These are phyloP conservation scores for Drosera capensis DNA, from an alignment of 148 eudicot species.

Conservation along the genomic window DNA sequence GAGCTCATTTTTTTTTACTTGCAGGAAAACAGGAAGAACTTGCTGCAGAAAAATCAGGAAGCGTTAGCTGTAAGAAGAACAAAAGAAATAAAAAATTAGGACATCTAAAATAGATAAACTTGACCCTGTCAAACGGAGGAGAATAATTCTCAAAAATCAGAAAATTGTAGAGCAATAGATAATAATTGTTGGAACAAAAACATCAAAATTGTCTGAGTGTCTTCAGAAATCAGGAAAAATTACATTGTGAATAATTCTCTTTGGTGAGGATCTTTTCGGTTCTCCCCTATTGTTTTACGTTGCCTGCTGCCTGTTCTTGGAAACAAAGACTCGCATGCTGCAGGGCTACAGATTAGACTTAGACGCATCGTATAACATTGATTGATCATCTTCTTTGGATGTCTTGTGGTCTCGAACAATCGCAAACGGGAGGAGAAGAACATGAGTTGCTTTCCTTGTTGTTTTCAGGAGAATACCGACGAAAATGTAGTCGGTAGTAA, in stretches of 20 bases:
- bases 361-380: neutral
- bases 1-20: no score
- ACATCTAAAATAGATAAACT: neutral
- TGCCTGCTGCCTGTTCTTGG: neutral
- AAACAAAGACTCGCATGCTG: neutral
- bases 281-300: neutral
- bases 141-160: neutral
- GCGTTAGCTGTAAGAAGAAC: no score
- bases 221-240: neutral
- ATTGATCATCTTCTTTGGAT: neutral
- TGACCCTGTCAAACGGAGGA: neutral
- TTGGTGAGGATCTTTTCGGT: neutral
- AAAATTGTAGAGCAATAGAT: neutral
- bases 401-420: neutral
- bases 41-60: no score
- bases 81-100: no score
- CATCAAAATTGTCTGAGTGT: neutral
- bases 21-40: no score
- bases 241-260: no score
- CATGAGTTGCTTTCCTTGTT: conserved; percentile 1
- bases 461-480: neutral
- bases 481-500: neutral
- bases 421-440: neutral
- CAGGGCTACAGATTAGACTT: neutral
- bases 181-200: neutral